phyloP scores from a whole-genome alignment of 768 basidiomycete species.

The Boletus patriciae region DNA sequence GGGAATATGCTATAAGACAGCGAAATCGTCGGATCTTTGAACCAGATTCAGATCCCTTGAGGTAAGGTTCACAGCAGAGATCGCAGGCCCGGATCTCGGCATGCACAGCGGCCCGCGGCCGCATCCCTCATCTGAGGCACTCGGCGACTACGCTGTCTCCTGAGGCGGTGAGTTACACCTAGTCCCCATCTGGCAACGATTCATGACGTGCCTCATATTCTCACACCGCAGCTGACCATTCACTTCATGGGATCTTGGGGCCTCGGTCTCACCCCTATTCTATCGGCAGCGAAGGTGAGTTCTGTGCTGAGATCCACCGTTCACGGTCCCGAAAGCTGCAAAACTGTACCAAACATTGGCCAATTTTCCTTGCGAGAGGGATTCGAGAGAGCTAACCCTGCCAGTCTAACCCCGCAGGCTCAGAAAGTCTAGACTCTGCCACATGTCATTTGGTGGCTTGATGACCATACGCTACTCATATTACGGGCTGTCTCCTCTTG shows the following conservation, averaged over 20 bases:
- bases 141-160: slow-evolving; percentile 13
- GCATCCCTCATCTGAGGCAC: slow-evolving; percentile 10
- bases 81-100: slow-evolving; percentile 21
- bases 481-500: not conserved
- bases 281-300: slow-evolving; percentile 11
- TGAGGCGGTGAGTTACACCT: slow-evolving; percentile 10
- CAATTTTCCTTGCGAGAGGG: not conserved
- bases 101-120: slow-evolving; percentile 12
- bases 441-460: slow-evolving; percentile 33
- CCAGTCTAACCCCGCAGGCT: not conserved
- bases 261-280: not conserved
- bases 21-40: slow-evolving; percentile 21
- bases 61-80: slow-evolving; percentile 8
- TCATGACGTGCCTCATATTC: slow-evolving; percentile 12
- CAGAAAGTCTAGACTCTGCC: slow-evolving; percentile 14
- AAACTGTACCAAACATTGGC: not conserved
- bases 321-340: slow-evolving; percentile 18
- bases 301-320: slow-evolving; percentile 6
- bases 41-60: slow-evolving; percentile 18
- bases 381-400: not conserved
- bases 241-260: slow-evolving; percentile 1
- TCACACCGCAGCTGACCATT: slow-evolving; percentile 3
- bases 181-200: slow-evolving; percentile 12
- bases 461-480: slow-evolving; percentile 17
- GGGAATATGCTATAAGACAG: not conserved